A percentile compares a stretch with the other conserved stretches of the same genome.
These are phyloP conservation scores for Solanum tarijense DNA, from an alignment of 257 asterid species.

Conservation along the genomic window DNA sequence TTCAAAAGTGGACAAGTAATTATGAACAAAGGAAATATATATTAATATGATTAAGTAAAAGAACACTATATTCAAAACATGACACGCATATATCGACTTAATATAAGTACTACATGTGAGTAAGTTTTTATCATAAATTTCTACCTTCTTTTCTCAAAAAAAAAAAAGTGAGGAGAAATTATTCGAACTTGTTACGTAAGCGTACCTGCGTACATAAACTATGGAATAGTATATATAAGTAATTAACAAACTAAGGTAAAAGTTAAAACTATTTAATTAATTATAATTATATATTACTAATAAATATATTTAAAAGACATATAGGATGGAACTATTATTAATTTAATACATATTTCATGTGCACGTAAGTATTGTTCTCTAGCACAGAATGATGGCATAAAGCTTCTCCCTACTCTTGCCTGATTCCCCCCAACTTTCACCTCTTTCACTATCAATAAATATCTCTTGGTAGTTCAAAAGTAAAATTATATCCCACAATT, in stretches of 20 bases:
- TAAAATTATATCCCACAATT: neutral
- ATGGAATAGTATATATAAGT: neutral
- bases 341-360: neutral
- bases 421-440: neutral
- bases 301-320: neutral
- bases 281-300: neutral
- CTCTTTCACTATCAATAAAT: neutral
- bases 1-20: no score
- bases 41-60: neutral
- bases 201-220: neutral
- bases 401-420: neutral
- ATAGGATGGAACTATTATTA: neutral
- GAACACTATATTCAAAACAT: neutral
- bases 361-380: neutral
- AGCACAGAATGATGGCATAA: neutral
- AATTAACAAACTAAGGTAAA: neutral
- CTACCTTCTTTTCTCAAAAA: neutral
- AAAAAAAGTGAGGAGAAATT: neutral
- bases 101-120: neutral
- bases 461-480: neutral
- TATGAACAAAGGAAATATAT: rapidly evolving
- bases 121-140: neutral
- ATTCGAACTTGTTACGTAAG: neutral
- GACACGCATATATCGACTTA: neutral
- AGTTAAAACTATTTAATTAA: no score